phyloP scores from a whole-genome alignment of 2,329 filamentous ascomycete species.

The Aspergillus calidoustus region DNA sequence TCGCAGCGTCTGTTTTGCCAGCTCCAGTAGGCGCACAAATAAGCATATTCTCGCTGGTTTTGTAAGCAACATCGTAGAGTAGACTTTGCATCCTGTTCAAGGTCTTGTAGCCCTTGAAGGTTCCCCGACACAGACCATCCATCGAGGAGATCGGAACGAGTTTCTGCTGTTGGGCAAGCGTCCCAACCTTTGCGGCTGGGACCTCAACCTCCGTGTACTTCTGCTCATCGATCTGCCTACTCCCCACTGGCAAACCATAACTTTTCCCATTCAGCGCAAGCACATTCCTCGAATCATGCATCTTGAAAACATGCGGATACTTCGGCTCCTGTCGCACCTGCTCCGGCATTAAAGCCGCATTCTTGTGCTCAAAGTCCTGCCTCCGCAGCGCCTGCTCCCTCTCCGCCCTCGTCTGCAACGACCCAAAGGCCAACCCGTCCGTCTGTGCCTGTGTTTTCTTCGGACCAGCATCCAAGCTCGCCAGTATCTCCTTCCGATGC shows the following conservation, averaged over 20 bases:
- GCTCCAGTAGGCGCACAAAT: conserved; percentile 97
- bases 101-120: conserved; percentile 90
- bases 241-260: conserved; percentile 80
- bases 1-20: conserved; percentile 97
- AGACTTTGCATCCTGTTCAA: conserved; percentile 98
- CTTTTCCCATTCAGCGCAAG: conserved; percentile 78
- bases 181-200: conserved; percentile 79
- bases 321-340: conserved; percentile 71
- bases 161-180: conserved; percentile 71
- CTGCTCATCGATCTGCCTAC: conserved; percentile 69
- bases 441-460: conserved; percentile 41
- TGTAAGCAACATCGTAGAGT: conserved; percentile 93
- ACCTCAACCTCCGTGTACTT: conserved; percentile 90
- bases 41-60: conserved; percentile 96
- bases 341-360: conserved; percentile 70
- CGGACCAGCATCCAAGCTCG: conserved; percentile 35
- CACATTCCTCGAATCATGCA: conserved; percentile 82
- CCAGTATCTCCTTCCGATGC: conserved; percentile 71
- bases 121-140: conserved; percentile 87
- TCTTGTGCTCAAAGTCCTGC: conserved; percentile 83
- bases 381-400: conserved; percentile 76
- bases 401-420: conserved; percentile 75
- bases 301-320: conserved; percentile 93
- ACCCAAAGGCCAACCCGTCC: conserved; percentile 53
- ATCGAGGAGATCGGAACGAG: conserved; percentile 79